Evolutionary conservation across 768 basidiomycete genomes (phyloP).

Genomic region (Rhizopogon roseolus): DNA sequence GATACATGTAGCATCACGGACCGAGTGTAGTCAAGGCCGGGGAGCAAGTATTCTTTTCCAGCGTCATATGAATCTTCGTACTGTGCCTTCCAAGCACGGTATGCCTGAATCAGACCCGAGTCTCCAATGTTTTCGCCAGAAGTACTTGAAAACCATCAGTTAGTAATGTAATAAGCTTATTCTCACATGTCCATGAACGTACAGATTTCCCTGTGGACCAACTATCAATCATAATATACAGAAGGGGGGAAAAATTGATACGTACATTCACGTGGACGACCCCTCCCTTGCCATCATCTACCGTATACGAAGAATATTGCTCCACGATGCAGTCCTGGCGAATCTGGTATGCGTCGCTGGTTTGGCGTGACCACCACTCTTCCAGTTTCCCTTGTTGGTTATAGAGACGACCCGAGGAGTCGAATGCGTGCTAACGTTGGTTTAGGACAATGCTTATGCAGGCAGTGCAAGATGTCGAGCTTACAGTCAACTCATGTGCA

Average conservation of each 20-base stretch:
- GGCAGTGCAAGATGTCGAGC: slow-evolving; percentile 14
- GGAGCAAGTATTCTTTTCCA: slow-evolving; percentile 70
- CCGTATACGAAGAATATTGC: slow-evolving; percentile 86
- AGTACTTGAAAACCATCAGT: slow-evolving; percentile 45
- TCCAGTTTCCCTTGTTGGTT: slow-evolving; percentile 85
- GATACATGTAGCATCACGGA: slow-evolving; percentile 17
- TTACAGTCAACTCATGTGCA: slow-evolving; percentile 85
- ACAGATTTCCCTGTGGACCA: slow-evolving; percentile 66
- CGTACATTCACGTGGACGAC: slow-evolving; percentile 80
- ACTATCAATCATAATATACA: background rate
- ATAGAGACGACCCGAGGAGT: slow-evolving; percentile 85
- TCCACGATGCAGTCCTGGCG: slow-evolving; percentile 87
- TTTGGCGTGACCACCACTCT: slow-evolving; percentile 91
- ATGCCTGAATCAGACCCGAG: slow-evolving; percentile 79
- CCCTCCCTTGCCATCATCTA: slow-evolving; percentile 84
- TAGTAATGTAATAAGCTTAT: background rate
- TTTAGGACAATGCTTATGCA: background rate
- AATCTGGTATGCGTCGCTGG: slow-evolving; percentile 76
- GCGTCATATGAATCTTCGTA: slow-evolving; percentile 51
- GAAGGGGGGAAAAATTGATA: slow-evolving; percentile 4
- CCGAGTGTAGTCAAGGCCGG: slow-evolving; percentile 77
- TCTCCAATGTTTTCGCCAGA: slow-evolving; percentile 93
- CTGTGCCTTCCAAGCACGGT: slow-evolving; percentile 86
- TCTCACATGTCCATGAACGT: slow-evolving; percentile 16
- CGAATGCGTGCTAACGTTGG: slow-evolving; percentile 71